These are phyloP conservation scores for Phytopythium oedochilum DNA, from an alignment of 352 stramenopile genomes.

Conservation along the genomic window DNA sequence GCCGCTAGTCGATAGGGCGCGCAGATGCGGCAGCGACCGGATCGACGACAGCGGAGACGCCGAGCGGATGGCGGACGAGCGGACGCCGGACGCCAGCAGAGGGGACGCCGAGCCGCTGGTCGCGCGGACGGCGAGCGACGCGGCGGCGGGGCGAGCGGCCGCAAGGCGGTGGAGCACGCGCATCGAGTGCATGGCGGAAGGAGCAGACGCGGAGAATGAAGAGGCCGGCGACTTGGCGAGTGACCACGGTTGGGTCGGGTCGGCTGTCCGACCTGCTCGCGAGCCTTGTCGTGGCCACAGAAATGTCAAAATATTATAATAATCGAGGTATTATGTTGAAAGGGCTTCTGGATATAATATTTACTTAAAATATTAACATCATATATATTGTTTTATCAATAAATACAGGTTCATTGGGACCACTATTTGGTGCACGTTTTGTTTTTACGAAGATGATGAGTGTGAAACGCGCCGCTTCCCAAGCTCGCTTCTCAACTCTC, in stretches of 20 bases:
- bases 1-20: constrained; percentile 35
- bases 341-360: too few species aligned
- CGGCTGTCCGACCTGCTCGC: not conserved
- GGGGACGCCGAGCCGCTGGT: not conserved
- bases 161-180: constrained; percentile 27
- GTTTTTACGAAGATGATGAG: too few species aligned
- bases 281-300: too few species aligned
- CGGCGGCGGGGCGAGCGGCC: constrained; percentile 10
- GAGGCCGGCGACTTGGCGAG: not conserved
- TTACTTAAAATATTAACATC: too few species aligned
- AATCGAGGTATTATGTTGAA: too few species aligned
- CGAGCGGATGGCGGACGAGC: constrained; percentile 7
- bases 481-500: too few species aligned
- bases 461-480: too few species aligned
- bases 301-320: too few species aligned
- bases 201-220: not conserved
- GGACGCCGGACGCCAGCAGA: not conserved
- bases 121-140: constrained; percentile 4
- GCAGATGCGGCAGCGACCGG: constrained; percentile 7
- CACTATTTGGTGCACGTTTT: too few species aligned
- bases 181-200: constrained; percentile 16
- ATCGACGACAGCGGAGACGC: not conserved
- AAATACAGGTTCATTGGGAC: too few species aligned
- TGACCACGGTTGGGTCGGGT: too few species aligned
- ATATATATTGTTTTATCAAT: too few species aligned